Evolutionary conservation across 139 green algal species (phyloP).

Genomic region (Choricystis sp.): DNA sequence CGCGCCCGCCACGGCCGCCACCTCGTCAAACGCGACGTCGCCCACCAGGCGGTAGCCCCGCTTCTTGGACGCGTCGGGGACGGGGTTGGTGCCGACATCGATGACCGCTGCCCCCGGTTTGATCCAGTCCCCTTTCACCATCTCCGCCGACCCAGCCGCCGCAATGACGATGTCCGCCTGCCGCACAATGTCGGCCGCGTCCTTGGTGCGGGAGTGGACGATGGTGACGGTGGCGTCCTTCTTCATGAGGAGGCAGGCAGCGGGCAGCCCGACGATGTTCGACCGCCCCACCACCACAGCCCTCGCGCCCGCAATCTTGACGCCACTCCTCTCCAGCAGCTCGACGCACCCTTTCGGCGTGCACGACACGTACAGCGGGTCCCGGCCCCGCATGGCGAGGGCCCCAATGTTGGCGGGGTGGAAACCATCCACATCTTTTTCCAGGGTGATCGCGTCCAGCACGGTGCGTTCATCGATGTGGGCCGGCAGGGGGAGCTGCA

Average conservation of each 20-base stretch:
- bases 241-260: slow-evolving; percentile 55
- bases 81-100: slow-evolving; percentile 56
- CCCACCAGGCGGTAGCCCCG: slow-evolving; percentile 61
- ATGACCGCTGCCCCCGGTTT: slow-evolving; percentile 50
- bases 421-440: slow-evolving; percentile 92
- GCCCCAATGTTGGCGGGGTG: slow-evolving; percentile 79
- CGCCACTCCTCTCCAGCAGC: slow-evolving; percentile 55
- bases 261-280: slow-evolving; percentile 89
- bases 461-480: slow-evolving; percentile 65
- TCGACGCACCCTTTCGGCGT: slow-evolving; percentile 81
- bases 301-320: slow-evolving; percentile 41
- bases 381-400: slow-evolving; percentile 65
- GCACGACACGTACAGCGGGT: slow-evolving; percentile 66
- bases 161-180: slow-evolving; percentile 93
- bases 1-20: slow-evolving; percentile 28
- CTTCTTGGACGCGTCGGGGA: slow-evolving; percentile 17
- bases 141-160: slow-evolving; percentile 66
- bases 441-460: slow-evolving; percentile 63
- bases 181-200: slow-evolving; percentile 41
- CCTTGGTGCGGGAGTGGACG: slow-evolving; percentile 29
- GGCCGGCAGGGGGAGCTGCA: slow-evolving; percentile 70
- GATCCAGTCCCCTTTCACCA: slow-evolving; percentile 66
- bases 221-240: slow-evolving; percentile 35
- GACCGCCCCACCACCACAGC: slow-evolving; percentile 77
- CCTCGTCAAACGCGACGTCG: slow-evolving; percentile 57